Evolutionary conservation across 345 rosid genomes (phyloP), one percentile per base, ranked within the genome.

Genomic region (Cardamine chenopodiifolia): DNA sequence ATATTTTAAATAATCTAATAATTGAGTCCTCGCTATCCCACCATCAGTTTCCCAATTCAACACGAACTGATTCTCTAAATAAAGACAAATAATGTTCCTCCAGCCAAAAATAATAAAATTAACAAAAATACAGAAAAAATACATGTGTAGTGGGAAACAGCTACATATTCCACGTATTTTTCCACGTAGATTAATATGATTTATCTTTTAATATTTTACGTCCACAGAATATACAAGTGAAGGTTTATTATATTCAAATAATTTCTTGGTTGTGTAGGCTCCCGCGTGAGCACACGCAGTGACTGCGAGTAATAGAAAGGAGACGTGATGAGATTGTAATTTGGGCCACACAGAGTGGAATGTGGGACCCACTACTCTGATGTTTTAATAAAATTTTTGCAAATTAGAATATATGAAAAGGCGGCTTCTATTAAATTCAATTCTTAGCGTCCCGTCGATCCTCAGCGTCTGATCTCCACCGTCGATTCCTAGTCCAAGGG

Each of bases 321-420:
- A 76, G 75, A 44, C 65, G 80, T 62, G 50, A 62, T 32, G 68
- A 61, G 69, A 60, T 75, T 59, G 63, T 35, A 61, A 7, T 52
- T 62, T 75, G 79, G 74, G 79, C 79, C 74, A 37, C 74, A 39
- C 53, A 61, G 12, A 62, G 75, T 69, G 75, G 75, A 47, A 32
- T 40, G 29, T 76, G 65, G 74, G 73, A 15, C 74, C 57, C 39
- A 54, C 28, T 59, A 14, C 26, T 17, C 37, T 66, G 8, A 17
- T 54, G n/a, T 45, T n/a, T n/a, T n/a, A n/a, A n/a, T n/a, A n/a
- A n/a, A n/a, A n/a, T n/a, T n/a, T n/a, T n/a, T n/a, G n/a, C n/a
- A n/a, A n/a, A n/a, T n/a, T n/a, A n/a, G 3, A 4, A 11, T 55
- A 28, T 42, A 42, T 0, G 3, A 37, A 75, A 75, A 53, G 69